Conservation (phyloP, 805 yeast genomes). For the Metschnikowia sp. region DNA sequence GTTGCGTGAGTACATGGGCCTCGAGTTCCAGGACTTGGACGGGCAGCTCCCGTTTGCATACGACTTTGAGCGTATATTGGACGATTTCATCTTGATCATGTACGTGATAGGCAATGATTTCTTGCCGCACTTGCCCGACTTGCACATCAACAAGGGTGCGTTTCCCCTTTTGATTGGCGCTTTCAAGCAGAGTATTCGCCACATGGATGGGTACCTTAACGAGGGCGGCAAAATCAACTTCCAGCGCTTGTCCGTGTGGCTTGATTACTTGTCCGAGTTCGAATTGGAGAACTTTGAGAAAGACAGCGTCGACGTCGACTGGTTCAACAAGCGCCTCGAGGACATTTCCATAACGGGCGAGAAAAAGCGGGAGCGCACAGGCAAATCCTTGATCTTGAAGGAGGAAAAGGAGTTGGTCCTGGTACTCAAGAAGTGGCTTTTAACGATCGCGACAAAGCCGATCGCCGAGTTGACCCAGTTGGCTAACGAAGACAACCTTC, state of each 20-base stretch:
- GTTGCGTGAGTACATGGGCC: slow-evolving; percentile 83
- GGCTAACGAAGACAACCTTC: slow-evolving; percentile 27
- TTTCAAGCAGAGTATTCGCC: slow-evolving; percentile 74
- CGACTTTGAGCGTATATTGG: slow-evolving; percentile 84
- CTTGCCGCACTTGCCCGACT: slow-evolving; percentile 92
- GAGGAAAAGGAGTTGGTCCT: slow-evolving; percentile 77
- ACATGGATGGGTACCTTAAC: slow-evolving; percentile 79
- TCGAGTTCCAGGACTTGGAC: slow-evolving; percentile 75
- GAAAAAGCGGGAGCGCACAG: slow-evolving; percentile 60
- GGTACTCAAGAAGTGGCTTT: slow-evolving; percentile 47
- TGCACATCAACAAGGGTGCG: slow-evolving; percentile 92
- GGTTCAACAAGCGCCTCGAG: slow-evolving; percentile 86
- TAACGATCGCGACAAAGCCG: slow-evolving; percentile 30
- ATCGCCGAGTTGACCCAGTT: slow-evolving; percentile 33
- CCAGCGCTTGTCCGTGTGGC: slow-evolving; percentile 67
- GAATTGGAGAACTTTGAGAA: slow-evolving; percentile 85
- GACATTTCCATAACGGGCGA: slow-evolving; percentile 73
- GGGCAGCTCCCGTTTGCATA: slow-evolving; percentile 64
- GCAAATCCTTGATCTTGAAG: slow-evolving; percentile 61
- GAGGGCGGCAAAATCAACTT: slow-evolving; percentile 80
- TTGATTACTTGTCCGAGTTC: slow-evolving; percentile 69
- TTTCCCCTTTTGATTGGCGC: slow-evolving; percentile 88
- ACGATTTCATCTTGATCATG: slow-evolving; percentile 88
- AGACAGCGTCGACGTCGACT: slow-evolving; percentile 78
- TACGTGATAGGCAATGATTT: slow-evolving; percentile 97